These are phyloP conservation scores for Hericium coralloides DNA, from an alignment of 768 basidiomycete genomes.

Conservation along the genomic window DNA sequence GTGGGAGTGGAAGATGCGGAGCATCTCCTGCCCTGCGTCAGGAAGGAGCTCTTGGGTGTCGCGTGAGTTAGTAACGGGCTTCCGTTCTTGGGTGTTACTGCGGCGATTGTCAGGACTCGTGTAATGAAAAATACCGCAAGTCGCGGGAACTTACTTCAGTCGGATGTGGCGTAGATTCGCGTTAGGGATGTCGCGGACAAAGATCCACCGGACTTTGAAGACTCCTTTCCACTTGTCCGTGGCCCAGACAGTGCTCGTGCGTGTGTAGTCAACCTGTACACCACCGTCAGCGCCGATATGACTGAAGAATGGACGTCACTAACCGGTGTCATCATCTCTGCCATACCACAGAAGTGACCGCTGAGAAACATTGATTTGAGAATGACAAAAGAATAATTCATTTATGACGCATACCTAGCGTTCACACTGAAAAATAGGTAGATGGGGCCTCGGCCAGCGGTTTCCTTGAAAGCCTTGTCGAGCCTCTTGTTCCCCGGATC, in stretches of 20 bases:
- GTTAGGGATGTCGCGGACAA: constrained; percentile 92
- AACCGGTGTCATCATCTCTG: constrained; percentile 94
- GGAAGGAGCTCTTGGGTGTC: constrained; percentile 96
- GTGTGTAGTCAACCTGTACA: constrained; percentile 77
- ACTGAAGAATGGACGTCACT: constrained; percentile 17
- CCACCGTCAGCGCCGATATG: background rate
- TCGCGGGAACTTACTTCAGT: constrained; percentile 47
- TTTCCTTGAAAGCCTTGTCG: constrained; percentile 96
- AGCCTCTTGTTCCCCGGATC: constrained; percentile 96
- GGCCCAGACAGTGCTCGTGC: constrained; percentile 96
- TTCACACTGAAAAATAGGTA: constrained; percentile 99
- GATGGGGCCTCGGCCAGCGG: constrained; percentile 84
- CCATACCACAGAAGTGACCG: constrained; percentile 98
- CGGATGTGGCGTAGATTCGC: constrained; percentile 84
- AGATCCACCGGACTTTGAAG: constrained; percentile 97
- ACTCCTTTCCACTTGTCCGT: constrained; percentile 99
- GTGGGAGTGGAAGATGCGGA: constrained; percentile 90
- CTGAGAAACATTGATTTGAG: constrained; percentile 26
- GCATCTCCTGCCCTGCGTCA: constrained; percentile 94
- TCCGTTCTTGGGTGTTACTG: constrained; percentile 95
- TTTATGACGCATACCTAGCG: constrained; percentile 44
- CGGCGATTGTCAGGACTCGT: constrained; percentile 6
- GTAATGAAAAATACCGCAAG: background rate
- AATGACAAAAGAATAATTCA: background rate
- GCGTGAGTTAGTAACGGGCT: constrained; percentile 96